phyloP scores from a whole-genome alignment of 495 filamentous ascomycete genomes.

The Aspergillus hancockii region DNA sequence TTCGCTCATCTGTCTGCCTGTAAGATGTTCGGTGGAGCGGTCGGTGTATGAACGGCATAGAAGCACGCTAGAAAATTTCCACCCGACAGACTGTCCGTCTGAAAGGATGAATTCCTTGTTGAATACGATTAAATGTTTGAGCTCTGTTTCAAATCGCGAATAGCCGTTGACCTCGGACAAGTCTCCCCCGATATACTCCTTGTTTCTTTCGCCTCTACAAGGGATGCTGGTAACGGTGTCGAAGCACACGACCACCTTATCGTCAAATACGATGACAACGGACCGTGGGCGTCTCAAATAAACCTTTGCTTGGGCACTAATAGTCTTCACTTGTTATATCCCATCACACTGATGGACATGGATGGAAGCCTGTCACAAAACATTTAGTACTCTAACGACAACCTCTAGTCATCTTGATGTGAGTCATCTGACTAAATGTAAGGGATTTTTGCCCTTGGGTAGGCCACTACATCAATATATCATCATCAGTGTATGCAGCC shows the following conservation, averaged over 20 bases:
- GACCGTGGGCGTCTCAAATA: background rate
- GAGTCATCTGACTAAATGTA: conserved; percentile 3
- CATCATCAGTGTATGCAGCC: background rate
- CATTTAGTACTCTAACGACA: background rate
- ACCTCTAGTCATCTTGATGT: background rate
- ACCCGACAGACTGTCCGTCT: conserved; percentile 12
- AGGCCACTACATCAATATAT: background rate
- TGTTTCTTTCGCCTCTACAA: conserved; percentile 8
- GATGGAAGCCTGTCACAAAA: background rate
- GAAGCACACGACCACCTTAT: conserved; percentile 11
- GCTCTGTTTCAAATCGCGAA: background rate
- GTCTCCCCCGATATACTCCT: background rate
- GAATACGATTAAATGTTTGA: background rate
- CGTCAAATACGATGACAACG: background rate
- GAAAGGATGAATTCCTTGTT: conserved; percentile 1
- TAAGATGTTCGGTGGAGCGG: conserved; percentile 13
- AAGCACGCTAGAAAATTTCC: conserved; percentile 27
- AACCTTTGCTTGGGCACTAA: conserved; percentile 15
- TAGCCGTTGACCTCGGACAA: background rate
- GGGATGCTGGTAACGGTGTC: conserved; percentile 15
- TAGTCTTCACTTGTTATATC: conserved; percentile 8
- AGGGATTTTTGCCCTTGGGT: background rate
- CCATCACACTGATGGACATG: background rate
- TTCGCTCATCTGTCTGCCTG: background rate
- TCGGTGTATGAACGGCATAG: conserved; percentile 18